Evolutionary conservation across 164 flowering plant species (phyloP), one percentile per base, ranked within the genome.

Genomic region (Aristolochia contorta): DNA sequence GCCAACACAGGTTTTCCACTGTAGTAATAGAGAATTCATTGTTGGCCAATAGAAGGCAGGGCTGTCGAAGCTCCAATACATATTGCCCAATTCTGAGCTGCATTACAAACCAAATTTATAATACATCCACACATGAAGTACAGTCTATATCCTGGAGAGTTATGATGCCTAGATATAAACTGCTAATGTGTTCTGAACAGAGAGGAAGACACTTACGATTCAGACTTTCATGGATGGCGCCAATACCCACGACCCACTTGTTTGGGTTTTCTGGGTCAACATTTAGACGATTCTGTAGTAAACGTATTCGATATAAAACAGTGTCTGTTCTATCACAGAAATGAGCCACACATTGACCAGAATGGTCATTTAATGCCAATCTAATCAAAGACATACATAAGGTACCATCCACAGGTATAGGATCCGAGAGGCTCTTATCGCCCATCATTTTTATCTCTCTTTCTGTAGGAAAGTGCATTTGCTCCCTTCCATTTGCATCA

Each of bases 381-480:
- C 95, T 80, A 43, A 77, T 69, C 73, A 91, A 66, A 62, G 79
- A 69, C 82, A 84, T 68, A n/a, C 80, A 69, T 50, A 94, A 57
- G 59, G 75, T 72, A 19, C 91, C 97, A 74, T 91, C 97, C 19
- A 91, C 99, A 53, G 97, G 95, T 65, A 77, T 84, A 13, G 97
- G 97, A 65, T 91, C 97, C 0, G 81, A 64, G 57, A 91, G 84
- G 64, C 77, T 78, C 30, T 59, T 74, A 73, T 84, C 91, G 55
- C 97, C 93, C 93, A 84, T 84, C 93, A 84, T 85, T 68, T 79
- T 86, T 19, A 91, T 76, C 64, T 86, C 91, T 69, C 78, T 79
- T 73, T 94, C 97, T 2, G 87, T 70, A 2, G 96, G 97, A 47
- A 88, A 94, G 57, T 82, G 52, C 58, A 80, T 49, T 74, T 85